Base-by-base conservation (phyloP, 495 filamentous ascomycete genomes). In the Neurospora sublineolata region DNA sequence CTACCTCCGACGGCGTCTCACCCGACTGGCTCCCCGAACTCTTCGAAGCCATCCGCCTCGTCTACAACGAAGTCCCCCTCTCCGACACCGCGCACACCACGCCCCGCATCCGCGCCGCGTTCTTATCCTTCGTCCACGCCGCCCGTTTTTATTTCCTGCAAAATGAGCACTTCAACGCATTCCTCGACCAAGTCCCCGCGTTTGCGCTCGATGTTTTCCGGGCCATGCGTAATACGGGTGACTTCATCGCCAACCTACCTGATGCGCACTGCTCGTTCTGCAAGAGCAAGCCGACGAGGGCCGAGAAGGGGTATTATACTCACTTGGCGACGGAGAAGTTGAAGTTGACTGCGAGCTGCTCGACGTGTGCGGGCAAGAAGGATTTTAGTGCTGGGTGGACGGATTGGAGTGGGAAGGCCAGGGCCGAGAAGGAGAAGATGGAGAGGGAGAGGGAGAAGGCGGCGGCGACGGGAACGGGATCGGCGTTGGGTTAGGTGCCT, bases 1-100 rank as follows among this genome's bases (percentile, higher is more conserved):
- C 52, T 33, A 1, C 11, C 0, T 60, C 52, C 0, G 27, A 60
- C 23, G 14, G 42, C 2, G 27, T 60, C 52, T 60, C 52, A 2
- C 52, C 52, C 27, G 68, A 73, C 41, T 79, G 75, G 73, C 73
- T 79, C 9, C 72, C 72, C 67, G 77, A 79, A 33, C 58, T 78
- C 37, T 75, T 74, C 27, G 77, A 78, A 3, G 73, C 71, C 64
- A 68, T 78, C 68, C 69, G 69, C 1, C 72, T 75, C 46, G 30
- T 78, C 70, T 78, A 78, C 71, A 33, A 68, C 39, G 70, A 76
- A 68, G n/a, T 68, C 0, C 70, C 73, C 0, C 9, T 70, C 0
- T 5, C 16, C 38, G 70, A 70, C 46, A 44, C 42, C 5, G 0
- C 2, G 1, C 37, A 20, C 20, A 12, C 67, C 12, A 16, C 68